These are phyloP conservation scores for Aspergillus pseudotamarii DNA, from an alignment of 2,329 filamentous ascomycete genomes.

Conservation along the genomic window DNA sequence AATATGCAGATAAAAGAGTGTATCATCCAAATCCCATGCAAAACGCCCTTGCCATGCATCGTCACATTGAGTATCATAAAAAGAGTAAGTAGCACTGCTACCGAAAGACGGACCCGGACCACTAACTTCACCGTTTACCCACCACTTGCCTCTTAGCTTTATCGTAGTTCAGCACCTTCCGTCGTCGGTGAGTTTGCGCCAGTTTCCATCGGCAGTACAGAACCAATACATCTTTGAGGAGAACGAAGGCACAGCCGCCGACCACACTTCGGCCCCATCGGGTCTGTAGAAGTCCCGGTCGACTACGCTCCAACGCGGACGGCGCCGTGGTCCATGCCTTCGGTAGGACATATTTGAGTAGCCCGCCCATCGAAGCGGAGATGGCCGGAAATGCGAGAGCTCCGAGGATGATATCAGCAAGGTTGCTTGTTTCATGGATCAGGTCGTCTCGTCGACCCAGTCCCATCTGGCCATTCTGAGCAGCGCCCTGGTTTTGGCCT, in stretches of 20 bases:
- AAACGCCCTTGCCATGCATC: conserved; percentile 29
- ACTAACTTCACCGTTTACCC: conserved; percentile 17
- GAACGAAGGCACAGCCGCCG: conserved; percentile 85
- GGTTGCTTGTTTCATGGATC: conserved; percentile 55
- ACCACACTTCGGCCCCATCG: conserved; percentile 88
- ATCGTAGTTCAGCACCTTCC: conserved; percentile 52
- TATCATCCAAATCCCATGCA: conserved; percentile 12
- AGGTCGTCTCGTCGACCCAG: conserved; percentile 51
- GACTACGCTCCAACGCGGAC: conserved; percentile 40
- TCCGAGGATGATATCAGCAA: conserved; percentile 65
- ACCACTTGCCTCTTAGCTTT: conserved; percentile 41
- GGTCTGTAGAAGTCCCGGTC: conserved; percentile 73
- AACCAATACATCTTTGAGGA: conserved; percentile 71
- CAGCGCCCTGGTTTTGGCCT: conserved; percentile 26
- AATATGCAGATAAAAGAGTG: conserved; percentile 10
- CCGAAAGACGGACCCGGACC: background rate
- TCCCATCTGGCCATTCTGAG: conserved; percentile 29
- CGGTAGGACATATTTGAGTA: conserved; percentile 71
- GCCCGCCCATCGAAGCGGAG: conserved; percentile 75
- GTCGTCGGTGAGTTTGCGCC: conserved; percentile 50
- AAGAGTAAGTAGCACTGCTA: background rate
- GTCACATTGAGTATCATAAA: conserved; percentile 18
- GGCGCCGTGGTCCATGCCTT: conserved; percentile 63
- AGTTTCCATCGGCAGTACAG: conserved; percentile 59
- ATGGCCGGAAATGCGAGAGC: conserved; percentile 81